Conservation (phyloP, 225 moss, liverwort and hornwort species). For the Marchantia paleacea region DNA sequence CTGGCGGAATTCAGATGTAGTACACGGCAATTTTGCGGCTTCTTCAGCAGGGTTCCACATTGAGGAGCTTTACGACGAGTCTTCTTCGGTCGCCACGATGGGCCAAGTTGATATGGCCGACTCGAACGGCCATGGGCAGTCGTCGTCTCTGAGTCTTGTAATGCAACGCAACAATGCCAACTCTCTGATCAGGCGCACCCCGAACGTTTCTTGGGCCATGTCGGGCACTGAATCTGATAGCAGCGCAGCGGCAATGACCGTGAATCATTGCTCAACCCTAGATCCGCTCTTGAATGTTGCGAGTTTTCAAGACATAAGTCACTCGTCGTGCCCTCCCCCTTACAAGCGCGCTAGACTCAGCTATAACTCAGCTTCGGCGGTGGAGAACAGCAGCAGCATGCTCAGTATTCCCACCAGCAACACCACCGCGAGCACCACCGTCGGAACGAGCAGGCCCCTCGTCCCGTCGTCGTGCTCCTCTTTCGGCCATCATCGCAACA, state of each 20-base stretch:
- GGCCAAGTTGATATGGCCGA: conserved; percentile 39
- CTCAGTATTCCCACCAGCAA: not conserved
- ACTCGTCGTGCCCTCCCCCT: not conserved
- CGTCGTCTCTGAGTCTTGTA: conserved; percentile 34
- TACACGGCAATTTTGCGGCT: conserved; percentile 33
- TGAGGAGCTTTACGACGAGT: conserved; percentile 46
- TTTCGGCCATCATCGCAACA: not conserved
- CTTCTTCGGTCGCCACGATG: conserved; percentile 48
- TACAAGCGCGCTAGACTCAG: conserved; percentile 32
- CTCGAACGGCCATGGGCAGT: conserved; percentile 28
- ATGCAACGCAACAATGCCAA: conserved; percentile 40
- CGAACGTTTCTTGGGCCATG: conserved; percentile 38
- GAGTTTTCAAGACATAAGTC: conserved; percentile 7
- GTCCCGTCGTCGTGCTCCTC: conserved; percentile 11
- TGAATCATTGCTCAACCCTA: conserved; percentile 24
- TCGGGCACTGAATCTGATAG: conserved; percentile 12
- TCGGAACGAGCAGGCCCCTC: not conserved
- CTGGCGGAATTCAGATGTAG: conserved; percentile 39
- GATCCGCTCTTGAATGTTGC: conserved; percentile 21
- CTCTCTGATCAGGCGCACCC: conserved; percentile 1
- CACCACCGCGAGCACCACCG: conserved; percentile 10
- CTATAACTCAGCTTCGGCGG: conserved; percentile 2
- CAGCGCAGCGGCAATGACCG: conserved; percentile 2
- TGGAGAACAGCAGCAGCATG: conserved; percentile 14
- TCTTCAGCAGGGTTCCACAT: conserved; percentile 38